These are phyloP conservation scores for Fusarium bulbicola DNA, from an alignment of 2,329 filamentous ascomycete species.

Conservation along the genomic window DNA sequence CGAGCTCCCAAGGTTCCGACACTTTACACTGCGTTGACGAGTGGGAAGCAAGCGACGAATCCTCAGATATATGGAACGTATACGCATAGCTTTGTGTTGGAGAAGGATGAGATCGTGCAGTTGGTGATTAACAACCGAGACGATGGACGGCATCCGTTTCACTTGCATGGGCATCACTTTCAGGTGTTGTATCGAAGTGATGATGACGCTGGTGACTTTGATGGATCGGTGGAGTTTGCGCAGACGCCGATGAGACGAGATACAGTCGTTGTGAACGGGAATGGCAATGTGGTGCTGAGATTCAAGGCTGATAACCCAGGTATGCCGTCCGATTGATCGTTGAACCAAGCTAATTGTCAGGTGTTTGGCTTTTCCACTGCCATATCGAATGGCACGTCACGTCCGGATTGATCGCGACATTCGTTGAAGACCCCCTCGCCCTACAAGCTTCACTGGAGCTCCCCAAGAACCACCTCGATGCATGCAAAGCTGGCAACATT, in stretches of 20 bases:
- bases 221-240: conserved; percentile 58
- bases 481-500: conserved; percentile 62
- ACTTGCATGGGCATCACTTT: conserved; percentile 81
- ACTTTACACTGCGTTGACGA: conserved; percentile 77
- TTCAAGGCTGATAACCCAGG: conserved; percentile 75
- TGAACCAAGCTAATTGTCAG: conserved; percentile 33
- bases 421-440: conserved; percentile 69
- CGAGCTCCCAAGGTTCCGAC: conserved; percentile 78
- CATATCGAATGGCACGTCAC: conserved; percentile 82
- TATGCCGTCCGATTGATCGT: conserved; percentile 26
- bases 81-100: conserved; percentile 73
- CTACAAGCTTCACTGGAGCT: conserved; percentile 70
- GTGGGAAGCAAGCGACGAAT: conserved; percentile 67
- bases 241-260: conserved; percentile 72
- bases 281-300: conserved; percentile 74
- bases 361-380: conserved; percentile 79
- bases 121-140: conserved; percentile 83
- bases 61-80: conserved; percentile 71
- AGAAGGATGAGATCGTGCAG: conserved; percentile 74
- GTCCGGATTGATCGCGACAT: conserved; percentile 71
- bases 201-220: conserved; percentile 66
- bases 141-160: conserved; percentile 76
- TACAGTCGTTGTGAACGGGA: conserved; percentile 70
- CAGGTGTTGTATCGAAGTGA: conserved; percentile 70
- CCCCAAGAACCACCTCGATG: conserved; percentile 65